A percentile compares a stretch with the other conserved stretches of the same genome.
Conservation (phyloP, 371 early-diverging fungal species). For the Vairimorpha apis region DNA sequence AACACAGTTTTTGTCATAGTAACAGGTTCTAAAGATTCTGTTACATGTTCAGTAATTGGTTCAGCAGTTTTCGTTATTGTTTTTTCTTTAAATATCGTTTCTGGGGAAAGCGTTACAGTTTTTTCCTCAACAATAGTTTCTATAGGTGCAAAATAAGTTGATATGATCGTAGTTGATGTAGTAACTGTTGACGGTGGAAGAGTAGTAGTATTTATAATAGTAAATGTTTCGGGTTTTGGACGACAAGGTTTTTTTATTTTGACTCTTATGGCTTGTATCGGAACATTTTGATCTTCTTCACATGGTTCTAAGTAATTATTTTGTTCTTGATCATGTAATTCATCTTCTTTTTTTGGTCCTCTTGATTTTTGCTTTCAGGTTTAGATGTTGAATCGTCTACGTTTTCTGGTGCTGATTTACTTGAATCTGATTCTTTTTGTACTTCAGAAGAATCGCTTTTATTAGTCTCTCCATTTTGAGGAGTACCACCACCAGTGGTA, state of each 20-base stretch:
- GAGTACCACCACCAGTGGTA: constrained; percentile 10
- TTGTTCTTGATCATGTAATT: too few species aligned
- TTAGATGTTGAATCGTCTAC: too few species aligned
- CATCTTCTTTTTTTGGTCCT: too few species aligned
- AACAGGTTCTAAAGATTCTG: background rate
- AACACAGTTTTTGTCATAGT: constrained; percentile 20
- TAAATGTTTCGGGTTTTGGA: constrained; percentile 6
- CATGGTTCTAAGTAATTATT: too few species aligned
- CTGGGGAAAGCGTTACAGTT: constrained; percentile 15
- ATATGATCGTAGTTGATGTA: background rate
- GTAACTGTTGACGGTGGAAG: background rate
- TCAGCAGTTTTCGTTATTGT: constrained; percentile 13
- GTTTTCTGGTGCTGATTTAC: background rate
- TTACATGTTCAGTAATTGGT: constrained; percentile 1
- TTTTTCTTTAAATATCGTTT: constrained; percentile 20
- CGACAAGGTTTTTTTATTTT: constrained; percentile 7
- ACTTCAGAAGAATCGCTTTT: background rate
- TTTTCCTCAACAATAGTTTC: background rate
- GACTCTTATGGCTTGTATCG: background rate
- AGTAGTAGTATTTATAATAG: background rate
- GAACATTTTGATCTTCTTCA: background rate
- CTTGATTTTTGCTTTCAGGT: too few species aligned
- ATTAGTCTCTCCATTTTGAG: background rate
- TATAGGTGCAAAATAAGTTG: too few species aligned
- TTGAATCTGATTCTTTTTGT: background rate